These are phyloP conservation scores for Monosporascus cannonballus DNA, from an alignment of 2,329 filamentous ascomycete species.

Conservation along the genomic window DNA sequence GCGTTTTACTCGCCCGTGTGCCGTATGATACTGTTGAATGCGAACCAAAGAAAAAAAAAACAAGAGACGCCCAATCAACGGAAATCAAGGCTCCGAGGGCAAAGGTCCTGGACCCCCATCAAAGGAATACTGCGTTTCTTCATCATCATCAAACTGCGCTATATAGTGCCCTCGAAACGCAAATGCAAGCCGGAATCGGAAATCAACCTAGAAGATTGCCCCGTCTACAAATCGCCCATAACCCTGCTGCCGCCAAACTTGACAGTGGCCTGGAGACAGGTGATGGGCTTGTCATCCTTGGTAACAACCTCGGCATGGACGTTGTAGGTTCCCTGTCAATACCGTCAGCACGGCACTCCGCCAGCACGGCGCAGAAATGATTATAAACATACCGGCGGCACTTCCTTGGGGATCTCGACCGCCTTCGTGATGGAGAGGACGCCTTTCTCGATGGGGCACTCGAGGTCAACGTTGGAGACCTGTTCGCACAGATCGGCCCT, in stretches of 20 bases:
- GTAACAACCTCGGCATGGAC: slow-evolving; percentile 83
- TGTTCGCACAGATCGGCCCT: slow-evolving; percentile 83
- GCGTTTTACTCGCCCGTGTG: no score
- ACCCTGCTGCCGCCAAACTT: slow-evolving; percentile 46
- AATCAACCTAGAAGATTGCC: not conserved
- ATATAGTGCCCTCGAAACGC: not conserved
- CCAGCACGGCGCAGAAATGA: not conserved
- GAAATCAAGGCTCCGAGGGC: slow-evolving; percentile 6
- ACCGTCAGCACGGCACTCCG: slow-evolving; percentile 12
- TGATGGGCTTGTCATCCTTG: slow-evolving; percentile 66
- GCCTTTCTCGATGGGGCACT: slow-evolving; percentile 83
- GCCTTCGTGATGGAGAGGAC: slow-evolving; percentile 68
- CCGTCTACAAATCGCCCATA: slow-evolving; percentile 8
- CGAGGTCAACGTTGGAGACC: slow-evolving; percentile 77
- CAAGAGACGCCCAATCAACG: slow-evolving; percentile 4
- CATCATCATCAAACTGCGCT: slow-evolving; percentile 8
- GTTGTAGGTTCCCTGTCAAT: slow-evolving; percentile 72
- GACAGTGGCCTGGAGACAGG: slow-evolving; percentile 76
- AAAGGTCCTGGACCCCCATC: slow-evolving; percentile 5
- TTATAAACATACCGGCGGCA: slow-evolving; percentile 68
- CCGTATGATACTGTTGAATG: no score
- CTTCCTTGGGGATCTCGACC: slow-evolving; percentile 77
- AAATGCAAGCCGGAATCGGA: not conserved
- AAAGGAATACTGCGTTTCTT: slow-evolving; percentile 10
- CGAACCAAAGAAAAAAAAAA: slow-evolving; percentile 3